Evolutionary conservation across 2,329 filamentous ascomycete species (phyloP).

Genomic region (Trichophyton benhamiae): DNA sequence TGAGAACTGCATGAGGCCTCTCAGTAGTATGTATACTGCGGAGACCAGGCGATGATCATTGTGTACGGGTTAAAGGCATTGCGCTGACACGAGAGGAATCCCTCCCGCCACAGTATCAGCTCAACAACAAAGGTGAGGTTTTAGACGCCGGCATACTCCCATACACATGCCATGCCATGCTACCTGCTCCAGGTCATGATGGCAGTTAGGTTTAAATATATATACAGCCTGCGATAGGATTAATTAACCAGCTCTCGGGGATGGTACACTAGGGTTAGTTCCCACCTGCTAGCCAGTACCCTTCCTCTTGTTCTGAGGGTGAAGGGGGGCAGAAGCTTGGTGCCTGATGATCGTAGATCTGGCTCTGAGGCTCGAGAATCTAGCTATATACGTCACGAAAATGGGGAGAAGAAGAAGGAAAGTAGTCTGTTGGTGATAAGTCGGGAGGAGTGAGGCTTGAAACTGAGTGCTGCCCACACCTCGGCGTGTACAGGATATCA

Average conservation of each 20-base stretch:
- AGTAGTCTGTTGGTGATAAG: neutral
- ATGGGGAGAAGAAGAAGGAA: neutral
- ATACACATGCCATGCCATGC: neutral
- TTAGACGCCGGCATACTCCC: neutral
- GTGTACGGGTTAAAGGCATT: neutral
- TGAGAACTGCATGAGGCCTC: neutral
- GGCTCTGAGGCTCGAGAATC: neutral
- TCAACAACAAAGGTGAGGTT: neutral
- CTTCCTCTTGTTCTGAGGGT: neutral
- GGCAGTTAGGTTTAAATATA: neutral
- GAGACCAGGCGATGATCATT: conserved; percentile 1
- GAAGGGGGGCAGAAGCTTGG: neutral
- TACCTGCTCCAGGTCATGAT: too few relatives aligned
- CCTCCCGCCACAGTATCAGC: neutral
- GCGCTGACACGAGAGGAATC: neutral
- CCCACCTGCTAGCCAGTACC: neutral
- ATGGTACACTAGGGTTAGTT: neutral
- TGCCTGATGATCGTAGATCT: conserved; percentile 4
- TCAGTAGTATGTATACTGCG: neutral
- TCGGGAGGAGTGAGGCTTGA: neutral
- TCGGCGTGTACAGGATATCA: neutral
- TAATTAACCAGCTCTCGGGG: neutral
- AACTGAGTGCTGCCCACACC: neutral
- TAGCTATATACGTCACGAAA: neutral
- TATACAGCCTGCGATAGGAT: neutral